Base-by-base conservation (phyloP, 2,329 filamentous ascomycete species). In the Aspergillus pseudoterreus region DNA sequence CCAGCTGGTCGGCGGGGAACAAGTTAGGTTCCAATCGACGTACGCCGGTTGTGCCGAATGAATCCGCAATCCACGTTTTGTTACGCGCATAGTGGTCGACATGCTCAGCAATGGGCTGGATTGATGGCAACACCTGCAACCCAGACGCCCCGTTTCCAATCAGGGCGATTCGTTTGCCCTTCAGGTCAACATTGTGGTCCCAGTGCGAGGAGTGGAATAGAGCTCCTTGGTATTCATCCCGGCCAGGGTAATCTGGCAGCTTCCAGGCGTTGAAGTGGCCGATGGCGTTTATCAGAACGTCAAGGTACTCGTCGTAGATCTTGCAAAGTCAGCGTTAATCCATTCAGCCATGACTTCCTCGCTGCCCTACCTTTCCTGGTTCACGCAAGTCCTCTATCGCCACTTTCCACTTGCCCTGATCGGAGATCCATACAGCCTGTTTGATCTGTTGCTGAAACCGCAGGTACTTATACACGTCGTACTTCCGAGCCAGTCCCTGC, bases 211-310 rank as follows among this genome's bases (percentile, higher is more conserved):
- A 80, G 56, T 87, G 84, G 15, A 82, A 75, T 0, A 86, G 68
- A 0, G 75, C 55, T 0, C 83, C 83, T 60, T 78, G 73, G 63
- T 76, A 86, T 1, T 79, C 70, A 0, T 76, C 55, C 17, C 84
- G 74, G 0, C 83, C 84, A 1, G 79, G 78, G 54, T 84, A 84
- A 24, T 83, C 71, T 0, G 84, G 85, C 0, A 86, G 70, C 51
- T 78, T 81, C 80, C 82, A 86, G 14, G 78, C 78, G 59, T 87
- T 87, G 68, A 88, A 86, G 35, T 80, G 76, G 0, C 85, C 86
- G 51, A 84, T 79, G 0, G 84, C 83, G 0, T 81, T 82, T 27
- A 88, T 70, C 1, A 88, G 65, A 48, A 86, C 79, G 55, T 88
- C 84, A 2, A 79, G 75, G 35, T 77, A 74, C 30, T 82, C 76